These are phyloP conservation scores for Lachancea dasiensis DNA, from an alignment of 805 yeast genomes.

Conservation along the genomic window DNA sequence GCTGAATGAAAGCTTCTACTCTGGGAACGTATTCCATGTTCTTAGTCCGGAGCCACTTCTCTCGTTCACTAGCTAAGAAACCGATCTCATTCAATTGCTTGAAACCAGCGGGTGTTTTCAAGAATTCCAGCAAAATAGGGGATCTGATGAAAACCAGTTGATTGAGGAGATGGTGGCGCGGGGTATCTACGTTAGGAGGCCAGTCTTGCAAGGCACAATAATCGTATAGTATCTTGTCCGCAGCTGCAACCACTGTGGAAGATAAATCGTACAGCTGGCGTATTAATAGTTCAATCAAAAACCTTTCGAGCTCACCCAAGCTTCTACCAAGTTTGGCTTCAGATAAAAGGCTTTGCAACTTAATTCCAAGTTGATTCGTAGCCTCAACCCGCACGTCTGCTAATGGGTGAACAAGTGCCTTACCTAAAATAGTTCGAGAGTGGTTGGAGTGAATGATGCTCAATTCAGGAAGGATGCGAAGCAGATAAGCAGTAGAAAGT, in stretches of 20 bases:
- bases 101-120: slow-evolving; percentile 67
- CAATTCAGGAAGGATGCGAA: slow-evolving; percentile 53
- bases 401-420: slow-evolving; percentile 55
- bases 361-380: slow-evolving; percentile 43
- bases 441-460: slow-evolving; percentile 59
- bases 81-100: slow-evolving; percentile 52
- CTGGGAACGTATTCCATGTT: slow-evolving; percentile 42
- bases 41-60: slow-evolving; percentile 52
- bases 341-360: slow-evolving; percentile 14
- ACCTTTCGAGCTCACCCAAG: slow-evolving; percentile 9
- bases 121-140: slow-evolving; percentile 54
- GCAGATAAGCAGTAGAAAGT: slow-evolving; percentile 49
- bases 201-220: slow-evolving; percentile 43
- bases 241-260: slow-evolving; percentile 46
- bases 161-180: slow-evolving; percentile 27
- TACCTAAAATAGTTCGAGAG: slow-evolving; percentile 57
- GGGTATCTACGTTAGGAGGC: slow-evolving; percentile 18
- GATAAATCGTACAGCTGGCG: slow-evolving; percentile 66
- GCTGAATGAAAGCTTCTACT: slow-evolving; percentile 38
- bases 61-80: slow-evolving; percentile 60
- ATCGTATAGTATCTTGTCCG: slow-evolving; percentile 49
- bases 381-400: slow-evolving; percentile 49
- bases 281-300: slow-evolving; percentile 44
- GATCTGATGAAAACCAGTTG: slow-evolving; percentile 49
- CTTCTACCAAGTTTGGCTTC: slow-evolving; percentile 3